Percentiles rank a stretch among this genome's conserved stretches.
phyloP scores from a whole-genome alignment of 2,329 filamentous ascomycete species.

The Diaporthe australafricana region DNA sequence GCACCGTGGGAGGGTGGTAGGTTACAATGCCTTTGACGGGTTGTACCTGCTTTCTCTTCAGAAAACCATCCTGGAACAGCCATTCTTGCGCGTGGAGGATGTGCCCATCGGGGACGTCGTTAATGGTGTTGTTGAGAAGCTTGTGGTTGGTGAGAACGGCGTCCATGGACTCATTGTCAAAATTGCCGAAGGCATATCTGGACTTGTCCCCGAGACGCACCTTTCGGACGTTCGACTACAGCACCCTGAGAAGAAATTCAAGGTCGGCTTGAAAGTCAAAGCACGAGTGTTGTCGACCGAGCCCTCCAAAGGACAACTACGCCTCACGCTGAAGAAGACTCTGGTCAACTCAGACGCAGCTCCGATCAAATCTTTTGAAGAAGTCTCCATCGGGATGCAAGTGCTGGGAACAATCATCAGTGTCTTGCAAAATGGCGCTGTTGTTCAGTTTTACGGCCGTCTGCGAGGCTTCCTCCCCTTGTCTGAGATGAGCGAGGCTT shows the following conservation, averaged over 20 bases:
- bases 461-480: conserved; percentile 90
- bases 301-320: conserved; percentile 79
- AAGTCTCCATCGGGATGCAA: conserved; percentile 79
- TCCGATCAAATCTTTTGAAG: conserved; percentile 83
- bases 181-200: conserved; percentile 86
- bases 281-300: conserved; percentile 87
- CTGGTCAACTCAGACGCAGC: conserved; percentile 88
- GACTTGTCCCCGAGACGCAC: conserved; percentile 89
- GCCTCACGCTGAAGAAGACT: conserved; percentile 93
- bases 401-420: conserved; percentile 90
- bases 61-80: conserved; percentile 83
- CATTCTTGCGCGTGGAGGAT: conserved; percentile 92
- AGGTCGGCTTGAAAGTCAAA: conserved; percentile 85
- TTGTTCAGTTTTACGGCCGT: conserved; percentile 90
- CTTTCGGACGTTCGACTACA: conserved; percentile 88
- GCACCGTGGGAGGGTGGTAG: conserved; percentile 85
- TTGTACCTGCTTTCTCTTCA: conserved; percentile 88
- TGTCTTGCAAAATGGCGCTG: conserved; percentile 80
- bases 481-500: conserved; percentile 98
- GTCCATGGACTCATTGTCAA: conserved; percentile 85
- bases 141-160: conserved; percentile 82
- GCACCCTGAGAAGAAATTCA: conserved; percentile 96
- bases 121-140: conserved; percentile 85
- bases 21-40: conserved; percentile 89
- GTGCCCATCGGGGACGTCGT: conserved; percentile 84